A percentile compares a stretch with the other conserved stretches of the same genome.
These are phyloP conservation scores for Acanthamoeba lenticulata DNA, from an alignment of 208 protist species.

Conservation along the genomic window DNA sequence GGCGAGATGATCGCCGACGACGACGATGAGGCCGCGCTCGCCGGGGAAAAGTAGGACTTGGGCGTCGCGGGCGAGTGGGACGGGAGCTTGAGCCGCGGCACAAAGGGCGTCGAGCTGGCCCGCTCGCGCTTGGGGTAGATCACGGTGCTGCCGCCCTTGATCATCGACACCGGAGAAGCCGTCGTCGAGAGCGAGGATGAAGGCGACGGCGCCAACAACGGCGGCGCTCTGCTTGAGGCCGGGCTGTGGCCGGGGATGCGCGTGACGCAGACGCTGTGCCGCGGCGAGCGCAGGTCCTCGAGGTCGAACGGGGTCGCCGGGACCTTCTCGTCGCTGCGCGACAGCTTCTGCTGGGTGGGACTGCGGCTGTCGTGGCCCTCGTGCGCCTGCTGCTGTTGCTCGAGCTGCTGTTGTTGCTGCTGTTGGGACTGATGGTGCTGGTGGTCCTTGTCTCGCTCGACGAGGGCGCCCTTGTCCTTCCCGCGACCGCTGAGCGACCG, in stretches of 20 bases:
- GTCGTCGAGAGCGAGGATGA: not conserved
- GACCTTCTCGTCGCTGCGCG: constrained; percentile 29
- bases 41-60: not conserved
- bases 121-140: constrained; percentile 37
- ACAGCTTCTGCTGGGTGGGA: not conserved
- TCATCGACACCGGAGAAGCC: not conserved
- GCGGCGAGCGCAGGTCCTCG: not conserved
- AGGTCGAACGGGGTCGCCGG: not conserved
- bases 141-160: not conserved
- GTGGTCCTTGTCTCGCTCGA: not conserved
- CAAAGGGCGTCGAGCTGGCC: constrained; percentile 10
- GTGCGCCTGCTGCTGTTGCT: not conserved
- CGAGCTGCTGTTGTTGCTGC: not conserved
- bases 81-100: constrained; percentile 39
- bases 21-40: not conserved
- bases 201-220: not conserved
- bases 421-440: not conserved
- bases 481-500: constrained; percentile 6
- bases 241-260: not conserved
- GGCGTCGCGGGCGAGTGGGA: not conserved
- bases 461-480: not conserved
- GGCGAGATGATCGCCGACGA: not conserved
- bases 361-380: not conserved
- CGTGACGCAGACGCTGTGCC: constrained; percentile 50
- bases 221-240: not conserved